Evolutionary conservation across 495 filamentous ascomycete genomes (phyloP), one percentile per base, ranked within the genome.

Genomic region (Penicillium crystallinum): DNA sequence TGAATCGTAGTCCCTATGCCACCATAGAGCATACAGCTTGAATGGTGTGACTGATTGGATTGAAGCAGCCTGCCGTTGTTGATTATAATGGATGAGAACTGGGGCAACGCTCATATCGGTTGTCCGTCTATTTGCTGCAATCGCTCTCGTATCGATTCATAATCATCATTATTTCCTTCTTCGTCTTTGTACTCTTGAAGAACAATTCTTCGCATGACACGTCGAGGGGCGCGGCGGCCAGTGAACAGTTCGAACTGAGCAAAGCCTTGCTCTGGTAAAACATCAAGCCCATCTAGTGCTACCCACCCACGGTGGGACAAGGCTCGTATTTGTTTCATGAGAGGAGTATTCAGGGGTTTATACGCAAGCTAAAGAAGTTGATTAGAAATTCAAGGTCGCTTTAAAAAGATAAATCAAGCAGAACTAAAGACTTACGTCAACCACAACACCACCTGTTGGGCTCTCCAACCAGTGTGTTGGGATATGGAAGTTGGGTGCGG

Each of bases 171-270:
- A 39, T 70, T 61, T 17, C 62, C 66, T 40, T 72, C 71, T 11
- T 74, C 71, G 7, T 57, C 64, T 46, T 65, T 63, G 45, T 73
- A 74, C 41, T 74, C 68, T 39, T 71, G 60, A 6, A 74, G 56
- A 6, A 74, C 65, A 29, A 74, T 65, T 8, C 61, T 69, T 7
- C 71, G 66, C 88, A 92, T 91, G 7, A 88, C 54, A 39, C 79
- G 75, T 44, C 84, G 78, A 0, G 88, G 88, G 17, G 87, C 88
- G 58, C 85, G 79, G 19, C 87, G 77, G 1, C 87, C 88, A 1
- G 87, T 88, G 68, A 91, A 88, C 14, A 91, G 67, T 62, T 91
- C 88, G 59, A 91, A 92, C 25, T 89, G 86, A 35, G 87, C 86
- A 62, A 87, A 89, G 0, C 84, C 88, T 73, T 90, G 88, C 67